phyloP scores from a whole-genome alignment of 768 basidiomycete species.

The Cytidiella melzeri region DNA sequence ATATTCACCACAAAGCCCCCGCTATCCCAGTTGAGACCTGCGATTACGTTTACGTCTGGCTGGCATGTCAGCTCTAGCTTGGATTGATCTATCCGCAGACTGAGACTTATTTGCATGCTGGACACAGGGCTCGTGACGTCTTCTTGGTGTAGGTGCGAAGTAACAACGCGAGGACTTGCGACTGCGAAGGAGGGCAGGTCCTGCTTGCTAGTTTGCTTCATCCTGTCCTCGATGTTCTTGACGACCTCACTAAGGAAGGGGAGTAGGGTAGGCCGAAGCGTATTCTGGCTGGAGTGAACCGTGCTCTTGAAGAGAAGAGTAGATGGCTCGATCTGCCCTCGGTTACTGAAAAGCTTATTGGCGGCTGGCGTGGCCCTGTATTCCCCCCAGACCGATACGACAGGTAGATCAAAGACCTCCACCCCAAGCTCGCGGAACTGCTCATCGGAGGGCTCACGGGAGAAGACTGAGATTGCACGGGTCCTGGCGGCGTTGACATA shows the following conservation, averaged over 20 bases:
- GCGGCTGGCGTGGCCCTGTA: constrained; percentile 56
- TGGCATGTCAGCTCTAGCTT: constrained; percentile 81
- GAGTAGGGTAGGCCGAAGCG: constrained; percentile 71
- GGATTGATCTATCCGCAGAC: constrained; percentile 88
- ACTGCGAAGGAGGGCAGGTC: constrained; percentile 16
- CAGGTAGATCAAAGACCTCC: constrained; percentile 69
- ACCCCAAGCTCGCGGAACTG: constrained; percentile 45
- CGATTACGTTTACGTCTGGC: constrained; percentile 89
- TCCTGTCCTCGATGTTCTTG: constrained; percentile 59
- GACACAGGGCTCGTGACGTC: constrained; percentile 26
- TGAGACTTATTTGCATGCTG: constrained; percentile 72
- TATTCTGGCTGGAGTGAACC: constrained; percentile 87
- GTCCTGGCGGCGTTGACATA: constrained; percentile 35
- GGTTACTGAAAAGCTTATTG: constrained; percentile 27
- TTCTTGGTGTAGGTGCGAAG: constrained; percentile 11
- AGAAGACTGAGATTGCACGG: constrained; percentile 27
- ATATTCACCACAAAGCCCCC: constrained; percentile 84
- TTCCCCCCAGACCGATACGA: constrained; percentile 78
- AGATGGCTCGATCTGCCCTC: constrained; percentile 39
- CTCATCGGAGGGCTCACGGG: constrained; percentile 45
- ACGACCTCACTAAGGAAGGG: constrained; percentile 81
- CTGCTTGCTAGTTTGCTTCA: constrained; percentile 44
- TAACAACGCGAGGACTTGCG: constrained; percentile 5
- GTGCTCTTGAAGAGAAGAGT: constrained; percentile 77
- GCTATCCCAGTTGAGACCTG: constrained; percentile 87